Percentiles rank a stretch among this genome's conserved stretches.
These are phyloP conservation scores for Erodium trifolium DNA, from an alignment of 441 rosid species.

Conservation along the genomic window DNA sequence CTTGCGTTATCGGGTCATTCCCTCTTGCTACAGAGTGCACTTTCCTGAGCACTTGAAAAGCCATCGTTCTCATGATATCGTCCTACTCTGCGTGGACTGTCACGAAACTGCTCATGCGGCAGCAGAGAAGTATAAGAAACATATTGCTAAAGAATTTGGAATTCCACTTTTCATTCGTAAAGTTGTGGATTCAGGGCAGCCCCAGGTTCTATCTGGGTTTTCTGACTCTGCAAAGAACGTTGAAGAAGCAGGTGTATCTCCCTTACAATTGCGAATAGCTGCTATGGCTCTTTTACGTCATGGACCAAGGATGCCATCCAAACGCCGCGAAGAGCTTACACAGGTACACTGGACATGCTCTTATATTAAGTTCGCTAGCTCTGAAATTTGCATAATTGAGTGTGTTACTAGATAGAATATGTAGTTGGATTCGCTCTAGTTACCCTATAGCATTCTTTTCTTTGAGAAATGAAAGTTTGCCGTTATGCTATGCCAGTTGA, in stretches of 20 bases:
- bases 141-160: conserved; percentile 64
- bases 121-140: conserved; percentile 80
- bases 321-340: conserved; percentile 62
- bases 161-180: conserved; percentile 80
- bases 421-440: neutral
- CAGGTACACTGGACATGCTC: conserved; percentile 33
- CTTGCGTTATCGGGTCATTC: conserved; percentile 81
- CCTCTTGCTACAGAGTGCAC: conserved; percentile 94
- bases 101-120: conserved; percentile 94
- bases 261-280: conserved; percentile 74
- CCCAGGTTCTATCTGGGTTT: conserved; percentile 25
- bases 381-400: neutral
- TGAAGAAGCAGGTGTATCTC: conserved; percentile 74
- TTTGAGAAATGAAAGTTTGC: neutral
- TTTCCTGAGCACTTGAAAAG: conserved; percentile 97
- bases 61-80: conserved; percentile 97
- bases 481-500: neutral
- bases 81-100: conserved; percentile 93
- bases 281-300: conserved; percentile 93
- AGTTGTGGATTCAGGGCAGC: conserved; percentile 53
- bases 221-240: conserved; percentile 32
- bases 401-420: neutral
- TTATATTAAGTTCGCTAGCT: neutral
- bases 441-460: neutral
- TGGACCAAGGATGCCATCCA: conserved; percentile 69